Evolutionary conservation across 2,329 filamentous ascomycete genomes (phyloP).

Genomic region (Sporothrix globosa): DNA sequence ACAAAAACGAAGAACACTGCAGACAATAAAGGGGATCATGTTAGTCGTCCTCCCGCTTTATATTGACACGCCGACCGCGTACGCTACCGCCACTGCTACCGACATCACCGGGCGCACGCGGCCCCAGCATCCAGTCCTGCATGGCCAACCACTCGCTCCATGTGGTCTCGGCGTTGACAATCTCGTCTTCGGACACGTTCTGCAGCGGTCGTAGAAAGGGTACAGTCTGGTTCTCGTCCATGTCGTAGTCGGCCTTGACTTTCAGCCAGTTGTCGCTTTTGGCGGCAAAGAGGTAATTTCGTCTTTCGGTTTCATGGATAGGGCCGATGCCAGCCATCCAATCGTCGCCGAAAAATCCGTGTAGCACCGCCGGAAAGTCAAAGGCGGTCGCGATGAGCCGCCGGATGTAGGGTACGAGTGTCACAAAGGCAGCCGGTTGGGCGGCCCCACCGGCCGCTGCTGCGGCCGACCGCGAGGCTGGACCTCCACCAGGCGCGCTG

Average conservation of each 20-base stretch:
- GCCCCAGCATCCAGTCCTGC: slow-evolving; percentile 99
- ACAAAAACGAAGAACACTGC: neutral
- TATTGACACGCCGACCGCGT: slow-evolving; percentile 28
- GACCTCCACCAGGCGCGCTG: neutral
- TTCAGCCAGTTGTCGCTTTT: slow-evolving; percentile 89
- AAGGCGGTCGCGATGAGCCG: slow-evolving; percentile 90
- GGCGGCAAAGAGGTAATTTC: slow-evolving; percentile 93
- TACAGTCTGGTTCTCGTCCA: slow-evolving; percentile 77
- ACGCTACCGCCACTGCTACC: slow-evolving; percentile 30
- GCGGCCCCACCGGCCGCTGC: slow-evolving; percentile 37
- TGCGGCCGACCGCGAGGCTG: slow-evolving; percentile 36
- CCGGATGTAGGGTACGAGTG: slow-evolving; percentile 84
- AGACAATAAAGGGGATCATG: too few species aligned
- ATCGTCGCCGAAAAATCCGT: slow-evolving; percentile 96
- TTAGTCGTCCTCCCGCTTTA: slow-evolving; percentile 36
- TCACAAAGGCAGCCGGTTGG: slow-evolving; percentile 53
- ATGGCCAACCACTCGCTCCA: slow-evolving; percentile 97
- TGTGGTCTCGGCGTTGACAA: slow-evolving; percentile 75
- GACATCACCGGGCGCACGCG: slow-evolving; percentile 63
- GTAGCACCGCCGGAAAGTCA: slow-evolving; percentile 81
- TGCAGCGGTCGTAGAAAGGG: slow-evolving; percentile 87
- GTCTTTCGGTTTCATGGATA: slow-evolving; percentile 83
- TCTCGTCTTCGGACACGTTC: slow-evolving; percentile 74
- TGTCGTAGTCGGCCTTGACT: slow-evolving; percentile 90
- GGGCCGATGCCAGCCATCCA: slow-evolving; percentile 80